Evolutionary conservation across 1,284 basidiomycete genomes (phyloP).

Genomic region (Microbotryum silenes-acaulis): DNA sequence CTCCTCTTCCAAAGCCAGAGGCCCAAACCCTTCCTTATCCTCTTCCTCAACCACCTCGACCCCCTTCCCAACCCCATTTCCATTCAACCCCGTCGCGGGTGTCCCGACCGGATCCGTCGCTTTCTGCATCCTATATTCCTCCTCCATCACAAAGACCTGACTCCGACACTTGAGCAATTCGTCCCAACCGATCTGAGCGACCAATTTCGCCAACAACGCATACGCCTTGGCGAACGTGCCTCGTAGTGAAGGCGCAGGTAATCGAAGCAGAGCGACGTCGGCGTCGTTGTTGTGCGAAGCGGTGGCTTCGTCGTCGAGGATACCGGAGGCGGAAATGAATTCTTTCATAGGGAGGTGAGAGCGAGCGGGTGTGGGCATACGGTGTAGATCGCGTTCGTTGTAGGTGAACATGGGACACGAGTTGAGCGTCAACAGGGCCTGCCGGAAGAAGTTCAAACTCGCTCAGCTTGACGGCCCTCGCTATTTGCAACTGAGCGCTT

Average conservation of each 20-base stretch:
- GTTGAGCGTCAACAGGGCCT: conserved; percentile 87
- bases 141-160: conserved; percentile 97
- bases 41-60: conserved; percentile 34
- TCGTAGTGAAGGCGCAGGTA: conserved; percentile 86
- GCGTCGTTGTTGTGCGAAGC: conserved; percentile 76
- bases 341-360: conserved; percentile 81
- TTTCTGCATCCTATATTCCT: conserved; percentile 74
- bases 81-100: conserved; percentile 58
- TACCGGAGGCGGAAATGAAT: conserved; percentile 65
- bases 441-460: conserved; percentile 1
- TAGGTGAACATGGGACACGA: conserved; percentile 99
- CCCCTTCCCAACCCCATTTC: conserved; percentile 41
- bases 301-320: conserved; percentile 47
- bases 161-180: conserved; percentile 91
- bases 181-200: conserved; percentile 95
- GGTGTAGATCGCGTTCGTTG: conserved; percentile 90
- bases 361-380: conserved; percentile 70
- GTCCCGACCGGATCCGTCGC: conserved; percentile 29
- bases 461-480: neutral
- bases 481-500: neutral
- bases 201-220: conserved; percentile 75
- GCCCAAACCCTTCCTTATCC: conserved; percentile 49
- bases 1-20: conserved; percentile 39
- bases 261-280: conserved; percentile 81
- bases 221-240: conserved; percentile 97